These are phyloP conservation scores for Neofusicoccum parvum DNA, from an alignment of 2,329 filamentous ascomycete species.

Conservation along the genomic window DNA sequence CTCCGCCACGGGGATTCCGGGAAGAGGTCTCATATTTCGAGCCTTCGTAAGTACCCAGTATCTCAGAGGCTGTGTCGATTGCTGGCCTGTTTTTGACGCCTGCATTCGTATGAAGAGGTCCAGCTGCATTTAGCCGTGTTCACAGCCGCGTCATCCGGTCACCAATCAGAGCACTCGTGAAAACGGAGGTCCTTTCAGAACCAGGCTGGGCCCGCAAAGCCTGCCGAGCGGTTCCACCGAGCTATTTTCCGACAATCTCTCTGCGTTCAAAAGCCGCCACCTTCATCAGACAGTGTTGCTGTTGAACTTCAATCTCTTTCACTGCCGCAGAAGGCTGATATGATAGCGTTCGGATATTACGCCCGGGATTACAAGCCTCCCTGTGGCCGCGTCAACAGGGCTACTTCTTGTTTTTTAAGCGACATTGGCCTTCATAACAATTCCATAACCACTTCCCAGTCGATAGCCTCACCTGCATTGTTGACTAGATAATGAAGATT, in stretches of 20 bases:
- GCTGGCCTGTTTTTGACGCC: neutral
- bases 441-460: too few relatives aligned
- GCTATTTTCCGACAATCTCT: neutral
- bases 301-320: too few relatives aligned
- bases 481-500: too few relatives aligned
- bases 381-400: too few relatives aligned
- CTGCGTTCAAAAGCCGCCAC: neutral
- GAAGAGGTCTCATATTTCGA: too few relatives aligned
- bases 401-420: too few relatives aligned
- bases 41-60: too few relatives aligned
- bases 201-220: neutral
- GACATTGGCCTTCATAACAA: too few relatives aligned
- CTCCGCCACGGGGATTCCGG: neutral
- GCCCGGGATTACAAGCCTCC: neutral
- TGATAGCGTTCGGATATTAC: neutral
- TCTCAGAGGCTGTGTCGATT: neutral
- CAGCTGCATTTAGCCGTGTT: neutral
- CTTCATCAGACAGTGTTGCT: too few relatives aligned
- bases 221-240: neutral
- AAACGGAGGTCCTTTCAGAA: neutral
- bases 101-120: neutral
- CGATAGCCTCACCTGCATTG: too few relatives aligned
- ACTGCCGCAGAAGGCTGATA: neutral
- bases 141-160: conserved; percentile 13
- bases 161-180: neutral